Evolutionary conservation across 805 yeast genomes (phyloP), one percentile per base, ranked within the genome.

Genomic region (Schwanniomyces polymorphus): DNA sequence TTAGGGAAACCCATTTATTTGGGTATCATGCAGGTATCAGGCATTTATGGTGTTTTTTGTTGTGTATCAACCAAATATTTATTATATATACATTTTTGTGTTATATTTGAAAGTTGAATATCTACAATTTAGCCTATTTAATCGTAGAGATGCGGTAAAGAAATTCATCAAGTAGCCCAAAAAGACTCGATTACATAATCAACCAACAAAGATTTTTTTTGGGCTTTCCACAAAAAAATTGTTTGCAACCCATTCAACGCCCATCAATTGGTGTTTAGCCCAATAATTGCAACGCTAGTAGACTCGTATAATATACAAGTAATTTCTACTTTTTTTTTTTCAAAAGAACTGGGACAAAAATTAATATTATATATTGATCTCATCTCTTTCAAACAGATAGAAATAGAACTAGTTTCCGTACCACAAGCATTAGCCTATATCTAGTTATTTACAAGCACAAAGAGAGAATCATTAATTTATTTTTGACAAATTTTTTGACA

Each of bases 171-270:
- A 7, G 34, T 29, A 16, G 16, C 14, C 35, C 35, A 31, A 31
- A 31, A 31, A 31, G 8, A 17, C 16, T 9, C 21, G 35, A n/a
- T 44, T 44, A 44, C 37, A 34, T 44, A 44, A 44, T 44, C 47
- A 44, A 41, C 47, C 47, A 44, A 44, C 47, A 44, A 33, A 35
- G 29, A 17, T 44, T 44, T 43, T 43, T 44, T 44, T 44, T 33
- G 46, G 47, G 47, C 31, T 35, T 28, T 42, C 31, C 44, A 44
- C 41, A 39, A 27, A 39, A 27, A 39, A 27, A 39, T 12, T 14
- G 35, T 35, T 40, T 44, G 47, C 47, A 44, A 34, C 47, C 33
- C 39, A 26, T 34, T 14, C 16, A 34, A 33, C 43, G 35, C 47
- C 47, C 47, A 44, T 44, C 47, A 44, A 44, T 38, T 41, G 33